Evolutionary conservation across 345 rosid species (phyloP).

Genomic region (Bruguiera parviflora): DNA sequence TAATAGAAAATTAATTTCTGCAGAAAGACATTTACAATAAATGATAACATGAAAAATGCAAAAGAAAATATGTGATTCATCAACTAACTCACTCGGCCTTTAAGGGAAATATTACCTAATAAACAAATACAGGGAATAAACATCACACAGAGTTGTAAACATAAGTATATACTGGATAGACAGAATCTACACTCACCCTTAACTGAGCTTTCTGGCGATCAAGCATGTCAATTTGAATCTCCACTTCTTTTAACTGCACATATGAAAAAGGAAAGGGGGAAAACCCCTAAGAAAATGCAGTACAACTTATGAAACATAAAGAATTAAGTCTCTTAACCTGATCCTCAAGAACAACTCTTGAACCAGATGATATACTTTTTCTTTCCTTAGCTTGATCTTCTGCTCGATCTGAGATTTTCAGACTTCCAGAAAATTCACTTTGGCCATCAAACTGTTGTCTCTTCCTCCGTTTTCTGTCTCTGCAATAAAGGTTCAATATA

Average conservation of each 20-base stretch:
- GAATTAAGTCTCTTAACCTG: constrained; percentile 48
- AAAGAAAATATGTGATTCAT: too few species aligned
- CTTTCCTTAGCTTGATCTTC: constrained; percentile 49
- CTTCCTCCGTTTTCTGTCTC: constrained; percentile 56
- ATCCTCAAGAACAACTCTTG: constrained; percentile 47
- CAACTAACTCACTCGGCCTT: too few species aligned
- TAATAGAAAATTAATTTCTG: too few species aligned
- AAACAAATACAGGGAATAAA: not conserved
- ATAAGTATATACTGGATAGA: constrained; percentile 1
- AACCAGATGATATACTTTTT: constrained; percentile 34
- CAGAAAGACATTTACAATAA: too few species aligned
- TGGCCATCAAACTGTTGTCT: constrained; percentile 44
- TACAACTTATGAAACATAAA: not conserved
- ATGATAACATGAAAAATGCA: too few species aligned
- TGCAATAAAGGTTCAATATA: constrained; percentile 4
- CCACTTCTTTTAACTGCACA: constrained; percentile 64
- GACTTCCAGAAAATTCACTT: constrained; percentile 54
- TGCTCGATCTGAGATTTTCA: constrained; percentile 44
- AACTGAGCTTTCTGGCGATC: constrained; percentile 46
- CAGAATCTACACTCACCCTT: constrained; percentile 45
- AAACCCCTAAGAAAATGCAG: not conserved
- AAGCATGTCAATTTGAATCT: constrained; percentile 47
- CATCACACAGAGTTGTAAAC: not conserved
- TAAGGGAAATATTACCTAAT: too few species aligned
- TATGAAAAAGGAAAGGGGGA: constrained; percentile 14